Base-by-base conservation (phyloP, 257 asterid genomes). In the Fraxinus excelsior region DNA sequence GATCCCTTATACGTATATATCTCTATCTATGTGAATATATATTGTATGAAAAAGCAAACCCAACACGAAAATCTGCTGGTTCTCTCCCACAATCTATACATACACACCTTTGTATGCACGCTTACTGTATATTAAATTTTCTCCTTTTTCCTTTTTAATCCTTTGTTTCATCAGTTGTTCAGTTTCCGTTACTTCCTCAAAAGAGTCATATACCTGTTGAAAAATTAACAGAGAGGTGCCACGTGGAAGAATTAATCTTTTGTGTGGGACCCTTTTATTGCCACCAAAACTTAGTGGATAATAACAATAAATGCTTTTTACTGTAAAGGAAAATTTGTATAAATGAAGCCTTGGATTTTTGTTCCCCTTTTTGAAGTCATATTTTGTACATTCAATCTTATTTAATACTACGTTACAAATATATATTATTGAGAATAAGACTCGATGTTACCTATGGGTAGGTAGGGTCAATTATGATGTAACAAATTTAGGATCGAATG, bases 131-230 rank as follows among this genome's bases (percentile, higher is more conserved):
- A 23, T 68, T 10, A 21, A 8, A 60, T 25, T 60, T 60, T 25
- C 31, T 49, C 67, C 67, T 78, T 37, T 75, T 18, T 28, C 25
- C 16, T 51, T n/a, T 21, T 32, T 40, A 46, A 67, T 79, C n/a
- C n/a, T n/a, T 19, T 49, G 7, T 31, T 58, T 70, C 13, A 40
- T 60, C 62, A 40, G 73, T 72, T n/a, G 74, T 34, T 85, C 73
- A 68, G 83, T 86, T 90, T 80, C 90, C 73, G 97, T 91, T 90
- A 87, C 69, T 82, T 42, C 18, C 18, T 42, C 16, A 12, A 11
- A 42, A 11, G 74, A 37, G 67, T 71, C 80, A 51, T 76, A 73
- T 76, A 73, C 78, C 44, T 80, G 89, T 78, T 78, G 23, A 21
- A 80, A 67, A 76, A 73, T 71, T 49, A 74, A 74, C 77, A 4